Percentiles rank a stretch among this genome's conserved stretches.
Evolutionary conservation across 1,284 basidiomycete species (phyloP).

Genomic region (Cutaneotrichosporon dermatis): DNA sequence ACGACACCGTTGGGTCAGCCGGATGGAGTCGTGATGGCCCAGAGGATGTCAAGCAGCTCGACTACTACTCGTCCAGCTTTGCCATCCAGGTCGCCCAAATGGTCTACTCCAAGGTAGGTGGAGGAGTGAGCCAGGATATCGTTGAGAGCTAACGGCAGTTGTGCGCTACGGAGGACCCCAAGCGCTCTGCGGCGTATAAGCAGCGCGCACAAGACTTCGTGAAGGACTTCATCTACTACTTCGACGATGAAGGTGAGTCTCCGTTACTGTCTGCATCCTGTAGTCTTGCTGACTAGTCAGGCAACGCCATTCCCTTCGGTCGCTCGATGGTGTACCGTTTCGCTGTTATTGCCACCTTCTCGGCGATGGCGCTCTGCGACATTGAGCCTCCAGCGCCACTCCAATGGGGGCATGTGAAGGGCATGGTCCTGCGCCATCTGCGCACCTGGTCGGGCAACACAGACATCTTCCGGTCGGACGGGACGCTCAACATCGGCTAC

Average conservation of each 20-base stretch:
- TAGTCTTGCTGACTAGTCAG: slow-evolving; percentile 40
- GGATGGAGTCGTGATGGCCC: slow-evolving; percentile 75
- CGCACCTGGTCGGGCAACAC: slow-evolving; percentile 63
- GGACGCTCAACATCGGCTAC: slow-evolving; percentile 69
- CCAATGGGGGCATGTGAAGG: slow-evolving; percentile 66
- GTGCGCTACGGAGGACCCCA: slow-evolving; percentile 58
- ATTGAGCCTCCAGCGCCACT: slow-evolving; percentile 64
- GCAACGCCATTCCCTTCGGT: slow-evolving; percentile 69
- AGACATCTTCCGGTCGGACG: slow-evolving; percentile 56
- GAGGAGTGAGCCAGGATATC: neutral
- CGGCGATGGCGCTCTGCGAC: slow-evolving; percentile 66
- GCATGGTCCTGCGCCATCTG: slow-evolving; percentile 65
- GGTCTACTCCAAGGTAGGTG: slow-evolving; percentile 58
- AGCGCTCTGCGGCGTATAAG: slow-evolving; percentile 61
- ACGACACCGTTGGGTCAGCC: slow-evolving; percentile 34
- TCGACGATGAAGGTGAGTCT: slow-evolving; percentile 61
- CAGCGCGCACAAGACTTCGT: slow-evolving; percentile 62
- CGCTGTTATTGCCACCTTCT: slow-evolving; percentile 73
- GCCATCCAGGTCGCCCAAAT: slow-evolving; percentile 72
- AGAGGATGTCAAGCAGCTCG: slow-evolving; percentile 68
- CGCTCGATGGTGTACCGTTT: slow-evolving; percentile 71
- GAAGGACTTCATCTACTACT: slow-evolving; percentile 68
- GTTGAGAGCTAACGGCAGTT: neutral
- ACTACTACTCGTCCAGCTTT: slow-evolving; percentile 74
- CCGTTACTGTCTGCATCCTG: neutral